A percentile compares a stretch with the other conserved stretches of the same genome.
phyloP scores from a whole-genome alignment of 306 rosid genomes.

The cucumber (Cucumis sativus) region DNA sequence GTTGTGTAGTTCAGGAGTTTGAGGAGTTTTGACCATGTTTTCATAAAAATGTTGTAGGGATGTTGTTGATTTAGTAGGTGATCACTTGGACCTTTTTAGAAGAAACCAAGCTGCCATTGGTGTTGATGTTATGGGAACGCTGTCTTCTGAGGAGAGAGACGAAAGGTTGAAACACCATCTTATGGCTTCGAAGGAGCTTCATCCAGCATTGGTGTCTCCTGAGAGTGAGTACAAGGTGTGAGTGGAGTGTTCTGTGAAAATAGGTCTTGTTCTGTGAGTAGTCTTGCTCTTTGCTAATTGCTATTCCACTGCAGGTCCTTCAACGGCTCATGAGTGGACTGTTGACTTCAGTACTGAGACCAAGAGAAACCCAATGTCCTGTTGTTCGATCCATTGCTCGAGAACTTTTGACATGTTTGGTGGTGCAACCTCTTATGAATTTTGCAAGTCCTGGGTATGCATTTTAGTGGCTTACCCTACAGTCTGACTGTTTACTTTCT shows the following conservation, averaged over 20 bases:
- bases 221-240: conserved; percentile 99
- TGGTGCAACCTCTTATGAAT: conserved; percentile 76
- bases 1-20: neutral
- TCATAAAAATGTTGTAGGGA: conserved; percentile 49
- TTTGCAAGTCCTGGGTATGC: conserved; percentile 94
- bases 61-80: conserved; percentile 66
- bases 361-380: conserved; percentile 79
- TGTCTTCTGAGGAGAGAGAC: conserved; percentile 94
- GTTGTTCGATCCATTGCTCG: conserved; percentile 73
- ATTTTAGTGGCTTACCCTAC: conserved; percentile 15
- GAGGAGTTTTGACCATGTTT: conserved; percentile 5
- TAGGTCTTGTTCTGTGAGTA: conserved; percentile 9
- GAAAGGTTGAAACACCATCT: conserved; percentile 82
- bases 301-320: conserved; percentile 44
- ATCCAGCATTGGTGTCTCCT: conserved; percentile 87
- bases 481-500: neutral
- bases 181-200: conserved; percentile 83
- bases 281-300: conserved; percentile 25
- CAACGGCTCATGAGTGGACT: conserved; percentile 83
- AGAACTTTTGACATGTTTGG: conserved; percentile 83
- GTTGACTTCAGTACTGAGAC: conserved; percentile 62
- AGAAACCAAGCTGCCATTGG: conserved; percentile 89
- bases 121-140: conserved; percentile 72
- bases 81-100: conserved; percentile 88
- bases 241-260: conserved; percentile 52